Evolutionary conservation across 2,329 filamentous ascomycete genomes (phyloP).

Genomic region (Alternaria dauci): DNA sequence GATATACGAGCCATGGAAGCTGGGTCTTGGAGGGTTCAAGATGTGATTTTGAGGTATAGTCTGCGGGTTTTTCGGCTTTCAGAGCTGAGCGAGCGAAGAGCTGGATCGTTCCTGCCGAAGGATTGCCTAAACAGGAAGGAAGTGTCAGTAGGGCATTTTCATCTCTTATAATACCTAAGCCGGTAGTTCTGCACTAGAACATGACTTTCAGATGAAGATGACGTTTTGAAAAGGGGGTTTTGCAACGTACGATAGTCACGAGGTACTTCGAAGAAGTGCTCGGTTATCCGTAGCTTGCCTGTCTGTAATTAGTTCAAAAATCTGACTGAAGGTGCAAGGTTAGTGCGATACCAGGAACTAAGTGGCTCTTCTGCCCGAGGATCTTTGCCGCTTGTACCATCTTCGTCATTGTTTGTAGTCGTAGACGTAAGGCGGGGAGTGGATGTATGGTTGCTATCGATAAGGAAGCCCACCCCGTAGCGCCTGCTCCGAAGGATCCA

Average conservation of each 20-base stretch:
- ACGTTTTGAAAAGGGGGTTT: neutral
- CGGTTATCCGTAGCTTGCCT: conserved; percentile 80
- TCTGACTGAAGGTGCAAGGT: neutral
- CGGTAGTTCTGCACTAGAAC: neutral
- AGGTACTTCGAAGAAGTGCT: conserved; percentile 87
- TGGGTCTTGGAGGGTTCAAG: conserved; percentile 57
- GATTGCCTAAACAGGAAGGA: conserved; percentile 53
- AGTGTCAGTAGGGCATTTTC: neutral
- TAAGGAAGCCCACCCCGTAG: conserved; percentile 25
- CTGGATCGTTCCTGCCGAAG: conserved; percentile 67
- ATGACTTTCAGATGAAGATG: neutral
- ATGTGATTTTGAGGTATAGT: conserved; percentile 59
- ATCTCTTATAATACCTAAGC: neutral
- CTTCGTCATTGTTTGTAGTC: conserved; percentile 19
- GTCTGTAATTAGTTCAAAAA: conserved; percentile 7
- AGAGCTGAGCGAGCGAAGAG: conserved; percentile 80
- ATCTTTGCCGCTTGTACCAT: conserved; percentile 58
- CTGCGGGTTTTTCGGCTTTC: conserved; percentile 70
- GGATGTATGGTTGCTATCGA: conserved; percentile 29
- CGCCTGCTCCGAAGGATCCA: conserved; percentile 25
- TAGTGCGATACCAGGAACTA: conserved; percentile 52
- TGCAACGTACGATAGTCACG: conserved; percentile 68
- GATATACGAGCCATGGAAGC: conserved; percentile 71
- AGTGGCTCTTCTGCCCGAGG: conserved; percentile 55
- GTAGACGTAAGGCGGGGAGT: conserved; percentile 17